These are phyloP conservation scores for Gliomastix tumulicola DNA, from an alignment of 2,329 filamentous ascomycete genomes.

Conservation along the genomic window DNA sequence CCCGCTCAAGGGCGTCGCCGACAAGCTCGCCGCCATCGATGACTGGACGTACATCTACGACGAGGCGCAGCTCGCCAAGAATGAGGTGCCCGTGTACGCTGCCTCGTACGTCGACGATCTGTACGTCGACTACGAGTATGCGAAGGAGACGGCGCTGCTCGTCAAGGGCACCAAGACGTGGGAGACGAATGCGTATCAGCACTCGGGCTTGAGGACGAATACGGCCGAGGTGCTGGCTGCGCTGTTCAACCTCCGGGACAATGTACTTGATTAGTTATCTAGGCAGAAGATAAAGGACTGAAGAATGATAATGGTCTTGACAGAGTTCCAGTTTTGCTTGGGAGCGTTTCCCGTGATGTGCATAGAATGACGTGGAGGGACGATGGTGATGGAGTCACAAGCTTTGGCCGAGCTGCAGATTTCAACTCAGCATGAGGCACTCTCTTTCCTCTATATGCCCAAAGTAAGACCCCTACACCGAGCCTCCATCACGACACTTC, in stretches of 20 bases:
- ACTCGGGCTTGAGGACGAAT: slow-evolving; percentile 70
- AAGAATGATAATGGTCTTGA: no score
- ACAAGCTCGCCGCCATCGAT: slow-evolving; percentile 59
- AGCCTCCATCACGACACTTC: no score
- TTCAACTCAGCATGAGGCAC: no score
- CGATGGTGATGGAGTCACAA: no score
- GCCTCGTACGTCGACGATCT: slow-evolving; percentile 82
- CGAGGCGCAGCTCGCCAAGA: slow-evolving; percentile 63
- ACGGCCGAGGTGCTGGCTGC: slow-evolving; percentile 69
- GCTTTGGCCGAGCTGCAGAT: no score
- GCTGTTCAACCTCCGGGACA: slow-evolving; percentile 71
- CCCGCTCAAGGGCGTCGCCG: slow-evolving; percentile 60
- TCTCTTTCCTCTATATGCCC: no score
- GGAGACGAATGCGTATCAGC: slow-evolving; percentile 81
- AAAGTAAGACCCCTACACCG: no score
- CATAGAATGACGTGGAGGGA: no score
- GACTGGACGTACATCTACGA: slow-evolving; percentile 78
- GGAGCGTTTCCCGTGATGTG: no score
- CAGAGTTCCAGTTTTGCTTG: no score
- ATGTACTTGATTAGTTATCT: slow-evolving; percentile 46
- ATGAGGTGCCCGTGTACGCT: slow-evolving; percentile 80
- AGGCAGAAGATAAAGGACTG: no score
- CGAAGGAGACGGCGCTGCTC: slow-evolving; percentile 63
- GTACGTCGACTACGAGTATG: slow-evolving; percentile 78
- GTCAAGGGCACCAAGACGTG: slow-evolving; percentile 75